Evolutionary conservation across 441 rosid genomes (phyloP).

Genomic region (Hypseocharis bilobata): DNA sequence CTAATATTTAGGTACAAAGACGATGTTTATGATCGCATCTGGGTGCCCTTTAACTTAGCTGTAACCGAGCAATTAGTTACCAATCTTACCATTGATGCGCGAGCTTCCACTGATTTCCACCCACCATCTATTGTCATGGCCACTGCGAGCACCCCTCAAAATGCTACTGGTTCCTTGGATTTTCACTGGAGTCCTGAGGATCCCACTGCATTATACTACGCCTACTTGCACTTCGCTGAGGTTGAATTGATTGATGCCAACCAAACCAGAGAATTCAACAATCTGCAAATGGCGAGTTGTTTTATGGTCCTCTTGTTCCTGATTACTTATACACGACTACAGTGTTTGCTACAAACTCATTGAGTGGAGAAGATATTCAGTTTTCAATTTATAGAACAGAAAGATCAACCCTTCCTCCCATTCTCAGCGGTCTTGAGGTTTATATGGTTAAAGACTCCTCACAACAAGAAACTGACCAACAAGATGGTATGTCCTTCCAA

Average conservation of each 20-base stretch:
- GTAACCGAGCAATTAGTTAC: not conserved
- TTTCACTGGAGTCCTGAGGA: conserved; percentile 1
- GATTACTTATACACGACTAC: not conserved
- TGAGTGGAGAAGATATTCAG: not conserved
- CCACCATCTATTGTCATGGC: not conserved
- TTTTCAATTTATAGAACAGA: not conserved
- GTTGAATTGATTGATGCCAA: not conserved
- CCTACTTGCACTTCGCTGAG: not conserved
- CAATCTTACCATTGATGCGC: not conserved
- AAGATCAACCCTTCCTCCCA: conserved; percentile 10
- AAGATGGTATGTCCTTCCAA: conserved; percentile 8
- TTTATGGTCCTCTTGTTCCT: not conserved
- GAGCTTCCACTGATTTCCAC: not conserved
- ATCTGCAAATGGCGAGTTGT: not conserved
- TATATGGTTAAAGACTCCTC: not conserved
- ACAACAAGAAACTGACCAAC: not conserved
- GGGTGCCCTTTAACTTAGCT: not conserved
- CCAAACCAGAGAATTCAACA: conserved; percentile 2
- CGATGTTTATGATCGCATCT: conserved; percentile 14
- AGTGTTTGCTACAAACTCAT: not conserved
- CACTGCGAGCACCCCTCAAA: not conserved
- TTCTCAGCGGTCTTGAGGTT: conserved; percentile 10
- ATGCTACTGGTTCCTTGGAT: not conserved
- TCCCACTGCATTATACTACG: not conserved
- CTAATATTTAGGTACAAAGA: conserved; percentile 7